A percentile compares a stretch with the other conserved stretches of the same genome.
Evolutionary conservation across 2,329 filamentous ascomycete genomes (phyloP).

Genomic region (Cladosporium sp.): DNA sequence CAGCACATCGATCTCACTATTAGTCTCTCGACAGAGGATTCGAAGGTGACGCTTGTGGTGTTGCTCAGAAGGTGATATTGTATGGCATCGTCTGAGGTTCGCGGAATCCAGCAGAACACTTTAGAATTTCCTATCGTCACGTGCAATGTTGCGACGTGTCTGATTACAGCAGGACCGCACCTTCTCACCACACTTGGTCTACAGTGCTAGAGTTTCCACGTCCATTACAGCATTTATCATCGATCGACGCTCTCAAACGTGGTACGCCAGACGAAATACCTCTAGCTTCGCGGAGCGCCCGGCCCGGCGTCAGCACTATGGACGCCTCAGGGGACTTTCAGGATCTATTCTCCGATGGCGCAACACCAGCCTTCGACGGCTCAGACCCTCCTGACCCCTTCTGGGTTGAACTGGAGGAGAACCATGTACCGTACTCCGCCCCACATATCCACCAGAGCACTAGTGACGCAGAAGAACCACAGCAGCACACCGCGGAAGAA

Average conservation of each 20-base stretch:
- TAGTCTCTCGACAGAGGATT: neutral
- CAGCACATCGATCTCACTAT: neutral
- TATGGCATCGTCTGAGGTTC: neutral
- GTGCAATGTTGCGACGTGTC: neutral
- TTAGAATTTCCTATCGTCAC: neutral
- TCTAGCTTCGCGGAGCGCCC: neutral
- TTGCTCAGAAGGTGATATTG: neutral
- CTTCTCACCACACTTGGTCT: neutral
- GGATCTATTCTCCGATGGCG: conserved; percentile 1
- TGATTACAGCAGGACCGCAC: neutral
- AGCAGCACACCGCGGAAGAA: neutral
- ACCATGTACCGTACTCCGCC: neutral
- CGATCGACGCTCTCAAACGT: neutral
- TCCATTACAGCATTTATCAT: neutral
- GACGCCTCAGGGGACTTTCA: neutral
- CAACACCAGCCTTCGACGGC: neutral
- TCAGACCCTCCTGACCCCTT: neutral
- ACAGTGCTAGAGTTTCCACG: neutral
- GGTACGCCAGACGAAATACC: neutral
- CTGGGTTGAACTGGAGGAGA: neutral
- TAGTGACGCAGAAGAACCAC: neutral
- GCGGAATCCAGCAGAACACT: neutral
- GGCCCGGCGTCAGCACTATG: conserved; percentile 3
- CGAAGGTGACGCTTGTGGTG: neutral
- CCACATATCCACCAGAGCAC: neutral